Conservation (phyloP, 176 grass and related monocot species). For the Oryza longistaminata region DNA sequence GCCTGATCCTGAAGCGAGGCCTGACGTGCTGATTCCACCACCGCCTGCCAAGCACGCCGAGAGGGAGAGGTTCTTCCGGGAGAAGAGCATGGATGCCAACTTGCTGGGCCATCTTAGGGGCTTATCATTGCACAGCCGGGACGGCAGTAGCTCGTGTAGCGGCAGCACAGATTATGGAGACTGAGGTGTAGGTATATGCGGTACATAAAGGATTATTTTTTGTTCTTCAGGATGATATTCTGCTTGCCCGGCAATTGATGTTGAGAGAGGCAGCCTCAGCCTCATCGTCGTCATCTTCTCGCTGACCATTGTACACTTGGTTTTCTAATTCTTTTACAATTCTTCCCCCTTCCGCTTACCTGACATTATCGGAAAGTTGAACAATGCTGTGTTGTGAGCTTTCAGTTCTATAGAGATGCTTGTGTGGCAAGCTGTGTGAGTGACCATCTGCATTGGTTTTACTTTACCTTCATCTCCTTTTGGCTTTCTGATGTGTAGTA, state of each 20-base stretch:
- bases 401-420: conserved; percentile 43
- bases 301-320: conserved; percentile 56
- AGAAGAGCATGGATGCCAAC: conserved; percentile 62
- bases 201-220: conserved; percentile 33
- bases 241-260: conserved; percentile 28
- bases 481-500: not conserved
- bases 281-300: not conserved
- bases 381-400: not conserved
- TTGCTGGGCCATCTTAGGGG: conserved; percentile 62
- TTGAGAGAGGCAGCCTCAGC: conserved; percentile 23
- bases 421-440: conserved; percentile 8
- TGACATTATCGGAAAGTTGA: conserved; percentile 30
- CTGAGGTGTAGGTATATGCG: conserved; percentile 27
- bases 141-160: conserved; percentile 70
- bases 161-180: conserved; percentile 88
- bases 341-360: not conserved
- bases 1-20: conserved; percentile 37
- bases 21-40: conserved; percentile 55
- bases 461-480: not conserved
- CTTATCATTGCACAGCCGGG: conserved; percentile 57
- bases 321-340: conserved; percentile 37
- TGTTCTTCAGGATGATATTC: conserved; percentile 16
- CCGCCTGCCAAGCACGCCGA: conserved; percentile 68
- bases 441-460: not conserved
- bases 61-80: conserved; percentile 77